Percentiles rank a stretch among this genome's conserved stretches.
These are phyloP conservation scores for Globisporangium parvum DNA, from an alignment of 352 stramenopile genomes.

Conservation along the genomic window DNA sequence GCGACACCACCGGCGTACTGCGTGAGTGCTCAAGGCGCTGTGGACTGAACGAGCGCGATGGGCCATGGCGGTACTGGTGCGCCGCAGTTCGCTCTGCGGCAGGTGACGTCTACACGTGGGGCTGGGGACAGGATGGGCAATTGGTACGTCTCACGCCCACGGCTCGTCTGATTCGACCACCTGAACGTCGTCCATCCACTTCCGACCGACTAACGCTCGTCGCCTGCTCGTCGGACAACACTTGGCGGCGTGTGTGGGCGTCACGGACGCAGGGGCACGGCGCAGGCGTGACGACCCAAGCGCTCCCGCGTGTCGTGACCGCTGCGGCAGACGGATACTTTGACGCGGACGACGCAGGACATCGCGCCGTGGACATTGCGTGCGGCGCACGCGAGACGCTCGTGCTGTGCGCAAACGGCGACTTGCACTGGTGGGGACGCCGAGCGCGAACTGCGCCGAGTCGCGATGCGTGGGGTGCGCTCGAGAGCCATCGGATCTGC, in stretches of 20 bases:
- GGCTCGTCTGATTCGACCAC: conserved; percentile 2
- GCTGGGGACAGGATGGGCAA: conserved; percentile 67
- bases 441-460: not conserved
- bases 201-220: not conserved
- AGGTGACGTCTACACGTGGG: conserved; percentile 75
- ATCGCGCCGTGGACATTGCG: conserved; percentile 26
- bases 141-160: conserved; percentile 29
- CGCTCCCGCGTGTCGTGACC: conserved; percentile 43
- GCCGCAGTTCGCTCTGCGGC: conserved; percentile 33
- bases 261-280: conserved; percentile 13
- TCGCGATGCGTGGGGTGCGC: not conserved
- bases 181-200: not conserved
- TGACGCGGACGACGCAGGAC: conserved; percentile 14
- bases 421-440: conserved; percentile 51
- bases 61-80: not conserved
- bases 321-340: conserved; percentile 18
- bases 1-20: not conserved
- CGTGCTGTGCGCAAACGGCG: conserved; percentile 31
- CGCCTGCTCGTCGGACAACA: not conserved
- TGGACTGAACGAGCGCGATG: not conserved
- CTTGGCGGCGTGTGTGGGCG: not conserved
- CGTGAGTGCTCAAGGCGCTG: not conserved
- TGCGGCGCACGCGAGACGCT: conserved; percentile 54
- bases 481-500: conserved; percentile 8
- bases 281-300: conserved; percentile 17